These are phyloP conservation scores for Geosmithia putterillii DNA, from an alignment of 2,329 filamentous ascomycete species.

Conservation along the genomic window DNA sequence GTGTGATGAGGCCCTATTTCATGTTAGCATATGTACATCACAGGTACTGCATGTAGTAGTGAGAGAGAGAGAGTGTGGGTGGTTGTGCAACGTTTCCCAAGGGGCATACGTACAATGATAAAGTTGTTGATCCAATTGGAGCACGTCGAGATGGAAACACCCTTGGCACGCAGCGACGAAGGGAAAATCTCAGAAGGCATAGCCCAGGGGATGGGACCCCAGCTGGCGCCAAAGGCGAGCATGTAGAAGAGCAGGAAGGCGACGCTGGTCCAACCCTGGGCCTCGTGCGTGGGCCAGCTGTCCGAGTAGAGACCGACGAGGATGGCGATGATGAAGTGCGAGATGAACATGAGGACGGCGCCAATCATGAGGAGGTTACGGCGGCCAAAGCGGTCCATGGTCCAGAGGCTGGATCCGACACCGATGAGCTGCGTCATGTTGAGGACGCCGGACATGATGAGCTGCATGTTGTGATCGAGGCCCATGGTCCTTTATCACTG, in stretches of 20 bases:
- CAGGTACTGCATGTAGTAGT: too few species aligned
- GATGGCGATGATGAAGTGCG: slow-evolving; percentile 12
- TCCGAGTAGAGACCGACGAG: slow-evolving; percentile 11
- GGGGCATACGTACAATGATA: slow-evolving; percentile 25
- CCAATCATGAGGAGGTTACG: slow-evolving; percentile 12
- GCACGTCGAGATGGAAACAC: slow-evolving; percentile 45
- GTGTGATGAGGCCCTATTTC: slow-evolving; percentile 32
- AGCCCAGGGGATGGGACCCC: slow-evolving; percentile 38
- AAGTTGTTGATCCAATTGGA: slow-evolving; percentile 52
- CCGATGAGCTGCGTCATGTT: slow-evolving; percentile 17
- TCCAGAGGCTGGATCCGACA: slow-evolving; percentile 22
- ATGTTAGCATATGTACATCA: not conserved
- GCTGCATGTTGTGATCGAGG: slow-evolving; percentile 10
- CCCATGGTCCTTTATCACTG: not conserved
- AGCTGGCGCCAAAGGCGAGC: slow-evolving; percentile 44
- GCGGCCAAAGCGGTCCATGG: slow-evolving; percentile 14
- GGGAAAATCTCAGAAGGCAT: slow-evolving; percentile 49
- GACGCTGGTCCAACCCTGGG: slow-evolving; percentile 15
- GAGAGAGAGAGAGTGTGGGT: too few species aligned
- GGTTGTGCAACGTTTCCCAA: not conserved
- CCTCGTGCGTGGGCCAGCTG: slow-evolving; percentile 11
- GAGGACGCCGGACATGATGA: slow-evolving; percentile 18
- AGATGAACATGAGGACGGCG: slow-evolving; percentile 12
- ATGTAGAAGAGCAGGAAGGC: slow-evolving; percentile 37
- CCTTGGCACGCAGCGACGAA: slow-evolving; percentile 47